phyloP scores from a whole-genome alignment of 1,139 yeast species.

The Diutina scorzettiae region DNA sequence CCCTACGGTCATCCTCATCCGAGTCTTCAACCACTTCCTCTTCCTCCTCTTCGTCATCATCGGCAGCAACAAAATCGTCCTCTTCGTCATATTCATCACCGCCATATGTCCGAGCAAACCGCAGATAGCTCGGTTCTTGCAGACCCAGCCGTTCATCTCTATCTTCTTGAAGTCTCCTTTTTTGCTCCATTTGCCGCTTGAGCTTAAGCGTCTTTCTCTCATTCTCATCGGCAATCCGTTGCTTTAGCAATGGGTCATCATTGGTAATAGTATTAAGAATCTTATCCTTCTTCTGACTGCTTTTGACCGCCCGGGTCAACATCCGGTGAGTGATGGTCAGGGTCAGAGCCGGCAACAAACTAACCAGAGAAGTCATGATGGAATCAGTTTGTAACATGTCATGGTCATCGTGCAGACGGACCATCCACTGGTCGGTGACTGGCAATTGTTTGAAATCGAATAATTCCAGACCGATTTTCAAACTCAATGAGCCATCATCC shows the following conservation, averaged over 20 bases:
- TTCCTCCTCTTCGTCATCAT: slow-evolving; percentile 38
- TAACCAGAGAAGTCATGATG: slow-evolving; percentile 42
- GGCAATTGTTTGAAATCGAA: slow-evolving; percentile 66
- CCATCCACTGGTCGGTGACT: slow-evolving; percentile 62
- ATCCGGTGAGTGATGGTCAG: slow-evolving; percentile 70
- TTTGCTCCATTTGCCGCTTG: slow-evolving; percentile 52
- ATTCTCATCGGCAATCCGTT: slow-evolving; percentile 69
- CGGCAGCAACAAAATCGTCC: slow-evolving; percentile 31
- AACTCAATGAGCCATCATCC: slow-evolving; percentile 84
- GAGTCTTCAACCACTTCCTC: slow-evolving; percentile 26
- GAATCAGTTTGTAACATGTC: slow-evolving; percentile 55
- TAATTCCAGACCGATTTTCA: slow-evolving; percentile 78
- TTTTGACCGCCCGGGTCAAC: slow-evolving; percentile 66
- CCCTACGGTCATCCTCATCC: slow-evolving; percentile 53
- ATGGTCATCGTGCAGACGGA: slow-evolving; percentile 58
- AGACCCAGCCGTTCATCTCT: slow-evolving; percentile 17
- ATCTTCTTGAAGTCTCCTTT: slow-evolving; percentile 33
- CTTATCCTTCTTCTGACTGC: slow-evolving; percentile 47
- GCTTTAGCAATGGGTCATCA: slow-evolving; percentile 80
- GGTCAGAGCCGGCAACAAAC: slow-evolving; percentile 82
- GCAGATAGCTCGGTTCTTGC: slow-evolving; percentile 28
- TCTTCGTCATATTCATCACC: slow-evolving; percentile 34
- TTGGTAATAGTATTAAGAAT: slow-evolving; percentile 58
- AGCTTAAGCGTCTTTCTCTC: slow-evolving; percentile 61
- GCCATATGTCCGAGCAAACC: slow-evolving; percentile 30